Evolutionary conservation across 345 rosid genomes (phyloP).

Genomic region (Isatis tinctoria): DNA sequence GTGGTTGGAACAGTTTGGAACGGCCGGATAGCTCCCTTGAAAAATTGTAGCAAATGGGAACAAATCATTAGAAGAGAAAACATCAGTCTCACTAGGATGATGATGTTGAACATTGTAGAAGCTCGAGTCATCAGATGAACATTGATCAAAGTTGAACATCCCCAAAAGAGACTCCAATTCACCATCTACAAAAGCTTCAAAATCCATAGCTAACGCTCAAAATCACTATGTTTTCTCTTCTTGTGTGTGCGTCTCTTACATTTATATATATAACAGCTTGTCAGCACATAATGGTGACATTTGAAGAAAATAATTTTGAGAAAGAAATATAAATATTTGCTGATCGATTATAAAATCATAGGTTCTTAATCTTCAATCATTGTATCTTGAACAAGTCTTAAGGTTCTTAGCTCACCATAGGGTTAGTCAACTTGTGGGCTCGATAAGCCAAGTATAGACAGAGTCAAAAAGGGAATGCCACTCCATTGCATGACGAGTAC

Average conservation of each 20-base stretch:
- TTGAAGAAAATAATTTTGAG: neutral
- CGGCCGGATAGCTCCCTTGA: neutral
- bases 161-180: slow-evolving; percentile 32
- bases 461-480: neutral
- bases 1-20: neutral
- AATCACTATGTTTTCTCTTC: neutral
- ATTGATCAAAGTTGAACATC: slow-evolving; percentile 30
- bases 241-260: neutral
- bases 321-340: neutral
- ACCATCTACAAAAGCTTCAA: slow-evolving; percentile 30
- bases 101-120: slow-evolving; percentile 18
- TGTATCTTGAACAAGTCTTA: neutral
- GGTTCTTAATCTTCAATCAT: neutral
- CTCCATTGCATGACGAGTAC: slow-evolving; percentile 14
- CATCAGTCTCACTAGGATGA: neutral
- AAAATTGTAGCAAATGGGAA: slow-evolving; percentile 27
- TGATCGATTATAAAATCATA: neutral
- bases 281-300: neutral
- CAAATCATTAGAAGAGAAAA: slow-evolving; percentile 10
- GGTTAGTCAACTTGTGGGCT: slow-evolving; percentile 9
- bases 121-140: slow-evolving; percentile 23
- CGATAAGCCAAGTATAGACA: neutral
- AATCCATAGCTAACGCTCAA: neutral
- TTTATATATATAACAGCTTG: neutral
- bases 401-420: neutral